Conservation (phyloP, 2,329 filamentous ascomycete genomes). For the Trichoderma oligosporum region DNA sequence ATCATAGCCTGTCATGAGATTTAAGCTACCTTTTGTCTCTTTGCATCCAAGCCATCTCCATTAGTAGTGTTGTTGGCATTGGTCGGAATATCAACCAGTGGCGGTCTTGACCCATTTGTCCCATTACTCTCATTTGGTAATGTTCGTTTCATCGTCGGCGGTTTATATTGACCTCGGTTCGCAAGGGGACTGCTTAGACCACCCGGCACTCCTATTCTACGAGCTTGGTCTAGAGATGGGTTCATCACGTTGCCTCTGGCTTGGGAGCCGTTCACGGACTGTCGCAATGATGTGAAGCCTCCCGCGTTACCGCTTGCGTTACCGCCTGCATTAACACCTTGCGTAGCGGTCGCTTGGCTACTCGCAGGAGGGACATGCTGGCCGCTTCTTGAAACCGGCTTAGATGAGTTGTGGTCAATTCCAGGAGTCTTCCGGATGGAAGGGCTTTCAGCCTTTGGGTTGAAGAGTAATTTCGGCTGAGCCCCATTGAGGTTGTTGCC, state of each 20-base stretch:
- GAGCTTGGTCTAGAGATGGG: conserved; percentile 50
- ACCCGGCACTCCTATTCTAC: conserved; percentile 58
- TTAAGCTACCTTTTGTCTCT: conserved; percentile 49
- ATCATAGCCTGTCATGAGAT: neutral
- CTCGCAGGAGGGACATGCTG: conserved; percentile 48
- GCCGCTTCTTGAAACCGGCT: conserved; percentile 60
- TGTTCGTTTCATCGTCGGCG: conserved; percentile 56
- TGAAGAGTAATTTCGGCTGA: conserved; percentile 54
- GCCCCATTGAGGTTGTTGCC: conserved; percentile 39
- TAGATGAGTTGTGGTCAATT: conserved; percentile 74
- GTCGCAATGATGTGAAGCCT: conserved; percentile 33
- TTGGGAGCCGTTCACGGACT: conserved; percentile 27
- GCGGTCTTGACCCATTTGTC: conserved; percentile 35
- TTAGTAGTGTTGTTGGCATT: conserved; percentile 35
- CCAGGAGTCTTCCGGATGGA: conserved; percentile 87
- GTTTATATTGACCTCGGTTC: conserved; percentile 57
- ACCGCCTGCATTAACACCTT: conserved; percentile 25
- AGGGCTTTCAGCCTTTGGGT: conserved; percentile 72
- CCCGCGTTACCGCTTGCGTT: conserved; percentile 26
- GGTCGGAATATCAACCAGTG: conserved; percentile 49
- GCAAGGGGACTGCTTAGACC: conserved; percentile 52
- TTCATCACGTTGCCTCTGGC: conserved; percentile 46
- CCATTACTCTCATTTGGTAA: conserved; percentile 30
- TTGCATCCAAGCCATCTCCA: conserved; percentile 41
- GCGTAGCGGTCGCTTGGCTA: conserved; percentile 28